Percentiles rank a stretch among this genome's conserved stretches.
Conservation (phyloP, 2,329 filamentous ascomycete genomes). For the Xylaria sp. region DNA sequence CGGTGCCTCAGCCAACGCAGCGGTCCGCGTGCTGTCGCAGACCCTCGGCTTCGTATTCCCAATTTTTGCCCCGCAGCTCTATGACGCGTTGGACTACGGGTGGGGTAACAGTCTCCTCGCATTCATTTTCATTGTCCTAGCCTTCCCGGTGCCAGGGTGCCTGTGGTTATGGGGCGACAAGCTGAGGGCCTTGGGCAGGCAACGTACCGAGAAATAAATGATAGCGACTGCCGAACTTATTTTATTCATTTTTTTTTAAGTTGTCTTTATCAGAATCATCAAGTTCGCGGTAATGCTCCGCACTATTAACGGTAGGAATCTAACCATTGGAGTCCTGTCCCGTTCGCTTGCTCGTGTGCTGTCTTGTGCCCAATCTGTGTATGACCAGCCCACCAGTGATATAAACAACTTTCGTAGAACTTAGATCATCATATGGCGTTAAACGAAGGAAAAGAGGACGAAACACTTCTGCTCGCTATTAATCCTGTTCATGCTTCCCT, state of each 20-base stretch:
- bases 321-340: background rate
- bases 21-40: constrained; percentile 64
- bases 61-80: constrained; percentile 61
- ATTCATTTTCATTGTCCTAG: constrained; percentile 53
- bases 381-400: background rate
- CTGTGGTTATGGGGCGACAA: constrained; percentile 46
- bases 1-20: constrained; percentile 58
- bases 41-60: constrained; percentile 67
- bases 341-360: constrained; percentile 6
- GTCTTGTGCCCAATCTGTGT: background rate
- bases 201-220: constrained; percentile 9
- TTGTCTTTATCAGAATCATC: background rate
- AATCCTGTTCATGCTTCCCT: background rate
- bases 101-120: constrained; percentile 57
- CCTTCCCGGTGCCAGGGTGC: constrained; percentile 39
- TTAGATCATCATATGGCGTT: constrained; percentile 3
- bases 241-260: background rate
- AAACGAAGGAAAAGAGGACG: background rate
- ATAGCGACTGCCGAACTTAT: background rate
- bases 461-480: background rate
- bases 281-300: background rate
- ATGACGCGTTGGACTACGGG: constrained; percentile 54
- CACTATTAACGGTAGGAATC: background rate
- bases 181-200: constrained; percentile 33
- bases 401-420: background rate